Conservation (phyloP, 768 basidiomycete genomes). For the Amyloporia xantha region DNA sequence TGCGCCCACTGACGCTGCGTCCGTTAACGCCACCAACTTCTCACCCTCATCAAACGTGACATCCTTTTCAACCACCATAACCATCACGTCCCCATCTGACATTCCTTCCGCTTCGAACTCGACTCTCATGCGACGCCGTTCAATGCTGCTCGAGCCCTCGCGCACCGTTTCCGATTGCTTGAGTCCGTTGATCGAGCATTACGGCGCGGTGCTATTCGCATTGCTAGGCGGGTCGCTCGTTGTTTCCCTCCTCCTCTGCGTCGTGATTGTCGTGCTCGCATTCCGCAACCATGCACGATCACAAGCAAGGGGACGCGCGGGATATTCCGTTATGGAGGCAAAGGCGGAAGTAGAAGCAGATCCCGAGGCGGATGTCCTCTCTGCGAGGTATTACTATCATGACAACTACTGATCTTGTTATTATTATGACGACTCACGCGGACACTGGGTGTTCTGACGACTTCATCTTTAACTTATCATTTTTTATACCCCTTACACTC, state of each 20-base stretch:
- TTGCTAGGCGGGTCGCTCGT: slow-evolving; percentile 9
- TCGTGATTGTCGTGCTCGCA: slow-evolving; percentile 7
- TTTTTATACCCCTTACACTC: neutral
- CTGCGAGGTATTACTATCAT: neutral
- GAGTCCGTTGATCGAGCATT: slow-evolving; percentile 6
- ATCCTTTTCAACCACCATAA: neutral
- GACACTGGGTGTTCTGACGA: slow-evolving; percentile 4
- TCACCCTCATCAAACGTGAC: neutral
- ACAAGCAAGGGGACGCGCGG: slow-evolving; percentile 3
- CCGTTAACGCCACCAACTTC: neutral
- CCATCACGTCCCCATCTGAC: neutral
- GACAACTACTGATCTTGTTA: slow-evolving; percentile 2
- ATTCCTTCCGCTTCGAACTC: neutral
- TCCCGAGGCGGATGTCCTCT: neutral
- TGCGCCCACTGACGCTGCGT: neutral
- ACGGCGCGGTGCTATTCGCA: slow-evolving; percentile 14
- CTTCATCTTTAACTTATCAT: slow-evolving; percentile 3
- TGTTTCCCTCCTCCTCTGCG: slow-evolving; percentile 3
- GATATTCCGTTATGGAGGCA: slow-evolving; percentile 10
- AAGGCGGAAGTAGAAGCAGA: neutral
- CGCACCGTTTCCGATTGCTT: slow-evolving; percentile 6
- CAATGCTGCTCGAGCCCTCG: neutral
- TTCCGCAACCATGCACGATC: slow-evolving; percentile 7
- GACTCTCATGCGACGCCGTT: neutral
- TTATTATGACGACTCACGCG: neutral